These are phyloP conservation scores for Macaranga tanarius DNA, from an alignment of 441 rosid species.

Conservation along the genomic window DNA sequence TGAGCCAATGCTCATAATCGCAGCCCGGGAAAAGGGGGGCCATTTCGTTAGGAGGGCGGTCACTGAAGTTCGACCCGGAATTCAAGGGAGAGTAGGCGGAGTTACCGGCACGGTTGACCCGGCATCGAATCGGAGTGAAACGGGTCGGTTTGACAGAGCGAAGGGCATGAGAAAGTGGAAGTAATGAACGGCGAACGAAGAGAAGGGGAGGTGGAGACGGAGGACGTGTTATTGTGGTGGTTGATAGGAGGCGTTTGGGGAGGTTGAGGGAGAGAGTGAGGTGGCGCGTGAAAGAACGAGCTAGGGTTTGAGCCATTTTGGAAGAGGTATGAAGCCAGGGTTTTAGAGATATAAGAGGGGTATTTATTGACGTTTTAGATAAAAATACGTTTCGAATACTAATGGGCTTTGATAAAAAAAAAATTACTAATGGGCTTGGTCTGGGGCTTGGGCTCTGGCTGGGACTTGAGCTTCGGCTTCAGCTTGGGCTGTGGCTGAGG, in stretches of 20 bases:
- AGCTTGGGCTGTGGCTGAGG: no score
- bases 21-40: constrained; percentile 94
- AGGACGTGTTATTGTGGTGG: constrained; percentile 34
- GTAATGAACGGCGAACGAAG: constrained; percentile 40
- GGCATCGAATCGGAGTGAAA: constrained; percentile 59
- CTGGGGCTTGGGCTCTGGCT: no score
- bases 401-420: no score
- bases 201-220: constrained; percentile 40
- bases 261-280: constrained; percentile 25
- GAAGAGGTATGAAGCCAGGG: neutral
- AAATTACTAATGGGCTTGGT: no score
- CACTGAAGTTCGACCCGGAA: constrained; percentile 85
- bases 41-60: constrained; percentile 96
- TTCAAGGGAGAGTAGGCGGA: constrained; percentile 75
- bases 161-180: constrained; percentile 44
- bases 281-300: constrained; percentile 50
- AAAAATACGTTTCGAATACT: no score
- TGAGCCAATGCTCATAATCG: constrained; percentile 95
- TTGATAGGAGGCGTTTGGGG: constrained; percentile 50
- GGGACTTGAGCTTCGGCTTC: no score
- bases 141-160: constrained; percentile 39
- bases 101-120: constrained; percentile 67
- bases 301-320: constrained; percentile 71
- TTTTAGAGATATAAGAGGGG: neutral
- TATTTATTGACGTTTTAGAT: neutral